phyloP scores from a whole-genome alignment of 2,329 filamentous ascomycete genomes.

The Mollisiaceae sp. region DNA sequence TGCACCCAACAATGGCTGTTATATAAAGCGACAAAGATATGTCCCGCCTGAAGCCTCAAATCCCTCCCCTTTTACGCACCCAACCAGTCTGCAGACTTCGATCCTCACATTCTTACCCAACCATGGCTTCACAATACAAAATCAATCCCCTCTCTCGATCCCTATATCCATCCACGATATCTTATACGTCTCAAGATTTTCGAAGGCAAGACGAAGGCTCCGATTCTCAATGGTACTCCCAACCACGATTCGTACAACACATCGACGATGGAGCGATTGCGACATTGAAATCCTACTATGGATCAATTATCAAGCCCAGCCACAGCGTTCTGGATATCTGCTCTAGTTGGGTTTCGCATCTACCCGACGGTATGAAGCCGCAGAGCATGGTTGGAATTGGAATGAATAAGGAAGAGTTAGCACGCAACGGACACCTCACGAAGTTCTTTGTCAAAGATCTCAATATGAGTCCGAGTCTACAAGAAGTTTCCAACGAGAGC shows the following conservation, averaged over 20 bases:
- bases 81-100: not conserved
- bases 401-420: slow-evolving; percentile 53
- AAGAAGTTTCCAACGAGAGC: slow-evolving; percentile 29
- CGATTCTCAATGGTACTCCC: slow-evolving; percentile 36
- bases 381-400: slow-evolving; percentile 50
- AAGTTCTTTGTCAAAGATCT: slow-evolving; percentile 49
- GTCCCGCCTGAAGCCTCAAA: not conserved
- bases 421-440: slow-evolving; percentile 46
- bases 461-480: slow-evolving; percentile 43
- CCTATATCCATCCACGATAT: slow-evolving; percentile 31
- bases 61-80: not conserved
- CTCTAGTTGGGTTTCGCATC: slow-evolving; percentile 51
- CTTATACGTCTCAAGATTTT: slow-evolving; percentile 28
- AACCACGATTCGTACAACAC: slow-evolving; percentile 56
- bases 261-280: slow-evolving; percentile 56
- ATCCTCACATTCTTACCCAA: slow-evolving; percentile 8
- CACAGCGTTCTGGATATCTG: slow-evolving; percentile 56
- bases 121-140: slow-evolving; percentile 22
- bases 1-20: slow-evolving; percentile 4
- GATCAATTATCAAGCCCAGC: slow-evolving; percentile 46
- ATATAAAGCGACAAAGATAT: slow-evolving; percentile 6
- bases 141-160: slow-evolving; percentile 32
- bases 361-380: slow-evolving; percentile 42
- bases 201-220: slow-evolving; percentile 31
- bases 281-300: slow-evolving; percentile 52